Evolutionary conservation across 495 filamentous ascomycete genomes (phyloP), one percentile per base, ranked within the genome.

Genomic region (Talaromyces ruber): DNA sequence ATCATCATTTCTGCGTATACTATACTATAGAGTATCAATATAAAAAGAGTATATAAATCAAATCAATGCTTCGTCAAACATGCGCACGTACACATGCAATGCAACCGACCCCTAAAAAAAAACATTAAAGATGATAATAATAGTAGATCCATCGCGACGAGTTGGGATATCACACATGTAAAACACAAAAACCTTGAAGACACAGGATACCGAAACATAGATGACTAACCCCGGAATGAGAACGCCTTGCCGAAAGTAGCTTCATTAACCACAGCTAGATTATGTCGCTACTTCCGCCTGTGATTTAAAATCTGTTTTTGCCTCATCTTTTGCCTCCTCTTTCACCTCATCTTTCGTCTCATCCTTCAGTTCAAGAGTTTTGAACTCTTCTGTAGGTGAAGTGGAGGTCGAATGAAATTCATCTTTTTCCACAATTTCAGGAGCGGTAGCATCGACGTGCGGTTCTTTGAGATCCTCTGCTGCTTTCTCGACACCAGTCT

Each of bases 331-430:
- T 3, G 25, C 37, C 5, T 25, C 21, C 12, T 25, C 32, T 24
- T 39, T 22, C 4, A 5, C 18, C 25, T 58, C 29, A 16, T 58
- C 24, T 26, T 25, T 43, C 3, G 34, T 12, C 18, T 43, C 58
- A n/a, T 24, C n/a, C 7, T 47, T 59, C 21, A 54, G 11, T 54
- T 54, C 34, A 12, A 54, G 11, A 26, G 21, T 54, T n/a, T 54
- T 28, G 3, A 54, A 11, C 37, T 59, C 58, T 29, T 47, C n/a
- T 5, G 30, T 59, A n/a, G 58, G 58, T 18, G 58, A 59, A n/a
- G 58, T 26, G 4, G 58, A 30, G 3, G 58, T 37, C 39, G 62
- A 64, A 43, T 64, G 62, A 24, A 64, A 60, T 43, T 45, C 55
- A 14, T 69, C 58, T 11, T 60, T 58, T 26, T 63, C 60, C 11